These are phyloP conservation scores for Saitozyma sp. DNA, from an alignment of 768 basidiomycete genomes.

Conservation along the genomic window DNA sequence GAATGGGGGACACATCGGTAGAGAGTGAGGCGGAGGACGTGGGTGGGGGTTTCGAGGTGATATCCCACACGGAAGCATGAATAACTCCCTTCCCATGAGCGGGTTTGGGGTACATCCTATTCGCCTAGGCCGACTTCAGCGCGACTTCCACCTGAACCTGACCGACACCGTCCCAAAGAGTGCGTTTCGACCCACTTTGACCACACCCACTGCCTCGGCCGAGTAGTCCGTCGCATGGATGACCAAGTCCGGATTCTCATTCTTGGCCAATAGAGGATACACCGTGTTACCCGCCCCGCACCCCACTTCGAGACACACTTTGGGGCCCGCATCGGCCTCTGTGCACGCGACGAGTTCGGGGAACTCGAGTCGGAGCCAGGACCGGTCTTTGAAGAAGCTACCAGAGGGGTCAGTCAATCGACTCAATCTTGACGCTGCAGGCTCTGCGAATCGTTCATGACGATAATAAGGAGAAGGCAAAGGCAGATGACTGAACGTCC, in stretches of 20 bases:
- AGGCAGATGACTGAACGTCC: no score
- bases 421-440: neutral
- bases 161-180: neutral
- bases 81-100: slow-evolving; percentile 66
- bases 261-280: slow-evolving; percentile 80
- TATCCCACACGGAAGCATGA: slow-evolving; percentile 84
- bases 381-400: slow-evolving; percentile 94
- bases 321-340: slow-evolving; percentile 70
- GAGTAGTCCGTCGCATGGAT: slow-evolving; percentile 91
- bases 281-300: slow-evolving; percentile 96
- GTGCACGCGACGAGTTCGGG: slow-evolving; percentile 76
- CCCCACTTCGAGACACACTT: slow-evolving; percentile 80
- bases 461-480: neutral
- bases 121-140: slow-evolving; percentile 57
- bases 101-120: slow-evolving; percentile 68
- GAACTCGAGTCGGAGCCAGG: slow-evolving; percentile 96
- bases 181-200: slow-evolving; percentile 62
- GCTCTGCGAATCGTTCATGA: no score
- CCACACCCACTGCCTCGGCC: slow-evolving; percentile 79
- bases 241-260: slow-evolving; percentile 72
- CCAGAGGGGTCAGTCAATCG: neutral
- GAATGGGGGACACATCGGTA: neutral
- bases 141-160: neutral
- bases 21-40: neutral
- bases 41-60: slow-evolving; percentile 60